Evolutionary conservation across 768 basidiomycete genomes (phyloP), one percentile per base, ranked within the genome.

Genomic region (Rubroboletus satanas): DNA sequence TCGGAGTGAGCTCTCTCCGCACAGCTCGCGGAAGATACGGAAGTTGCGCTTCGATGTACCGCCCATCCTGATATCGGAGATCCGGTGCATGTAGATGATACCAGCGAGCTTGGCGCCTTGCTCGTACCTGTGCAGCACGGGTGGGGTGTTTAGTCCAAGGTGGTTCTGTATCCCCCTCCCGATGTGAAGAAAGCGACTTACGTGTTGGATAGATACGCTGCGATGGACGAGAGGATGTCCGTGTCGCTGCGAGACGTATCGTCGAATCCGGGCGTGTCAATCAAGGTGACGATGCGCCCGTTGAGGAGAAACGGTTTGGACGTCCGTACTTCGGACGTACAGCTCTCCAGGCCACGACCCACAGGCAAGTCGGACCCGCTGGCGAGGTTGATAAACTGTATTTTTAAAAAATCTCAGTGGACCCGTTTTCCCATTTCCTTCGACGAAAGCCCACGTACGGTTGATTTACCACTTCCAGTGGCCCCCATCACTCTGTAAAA

Each of bases 251-350:
- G 74, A 12, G 57, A 18, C 9, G 81, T 79, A 58, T 84, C 81
- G 58, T 83, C 82, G 62, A 84, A 84, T 5, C 83, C 83, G 15
- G 83, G 83, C 0, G 83, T 84, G 64, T 85, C 83, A 39, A 85
- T 76, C 31, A 85, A 65, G 12, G 72, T 77, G 49, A 84, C 66
- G 49, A 59, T 63, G 7, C 71, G 70, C 11, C 77, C 79, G 44
- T 79, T 76, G 35, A 82, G 62, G 38, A 72, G 57, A 59, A 83
- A 81, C 1, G 79, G 71, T 14, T 68, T 62, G 4, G 79, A 71
- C 4, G 74, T 66, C 50, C 77, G 72, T 1, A 84, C 76, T 10
- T 69, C 68, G 43, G 64, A 70, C 0, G 83, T 84, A 57, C 79
- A 83, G 15, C 82, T 84, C 50, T 77, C 69, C 31, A 82, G 68